Evolutionary conservation across 192 early-diverging fungal genomes (phyloP).

Genomic region (Chytriomyces sp.): DNA sequence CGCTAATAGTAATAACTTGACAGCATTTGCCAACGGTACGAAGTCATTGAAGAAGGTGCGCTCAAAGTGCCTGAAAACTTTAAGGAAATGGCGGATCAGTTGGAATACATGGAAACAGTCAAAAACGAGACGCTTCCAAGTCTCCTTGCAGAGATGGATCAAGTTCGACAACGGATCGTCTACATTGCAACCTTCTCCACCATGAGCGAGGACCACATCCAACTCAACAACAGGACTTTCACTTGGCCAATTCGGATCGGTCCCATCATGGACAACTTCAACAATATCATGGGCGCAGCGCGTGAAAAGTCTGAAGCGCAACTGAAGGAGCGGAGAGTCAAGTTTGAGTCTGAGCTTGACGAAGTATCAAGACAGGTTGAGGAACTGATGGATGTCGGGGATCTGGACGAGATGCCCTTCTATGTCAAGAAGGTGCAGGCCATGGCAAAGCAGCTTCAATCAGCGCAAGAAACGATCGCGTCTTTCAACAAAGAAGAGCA

Average conservation of each 20-base stretch:
- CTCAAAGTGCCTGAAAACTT: slow-evolving; percentile 63
- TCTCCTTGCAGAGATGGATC: slow-evolving; percentile 57
- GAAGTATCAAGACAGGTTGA: slow-evolving; percentile 64
- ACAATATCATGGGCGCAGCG: slow-evolving; percentile 60
- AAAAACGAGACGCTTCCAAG: slow-evolving; percentile 52
- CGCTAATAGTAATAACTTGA: slow-evolving; percentile 7
- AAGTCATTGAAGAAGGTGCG: slow-evolving; percentile 56
- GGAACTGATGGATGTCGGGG: slow-evolving; percentile 66
- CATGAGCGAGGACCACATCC: slow-evolving; percentile 60
- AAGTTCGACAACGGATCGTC: slow-evolving; percentile 54
- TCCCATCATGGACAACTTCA: slow-evolving; percentile 57
- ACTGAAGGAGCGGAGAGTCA: slow-evolving; percentile 56
- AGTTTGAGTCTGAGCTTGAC: slow-evolving; percentile 63
- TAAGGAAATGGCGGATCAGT: slow-evolving; percentile 70
- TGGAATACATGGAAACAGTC: slow-evolving; percentile 62
- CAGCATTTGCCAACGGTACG: slow-evolving; percentile 61
- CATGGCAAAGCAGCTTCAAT: slow-evolving; percentile 59
- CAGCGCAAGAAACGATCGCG: slow-evolving; percentile 62
- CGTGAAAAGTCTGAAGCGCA: slow-evolving; percentile 60
- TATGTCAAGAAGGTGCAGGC: slow-evolving; percentile 70
- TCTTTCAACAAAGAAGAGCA: slow-evolving; percentile 69
- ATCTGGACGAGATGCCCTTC: slow-evolving; percentile 71
- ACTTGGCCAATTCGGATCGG: slow-evolving; percentile 65
- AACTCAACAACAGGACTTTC: slow-evolving; percentile 64
- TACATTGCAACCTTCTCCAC: slow-evolving; percentile 65